These are phyloP conservation scores for Pichia insulana DNA, from an alignment of 805 yeast genomes.

Conservation along the genomic window DNA sequence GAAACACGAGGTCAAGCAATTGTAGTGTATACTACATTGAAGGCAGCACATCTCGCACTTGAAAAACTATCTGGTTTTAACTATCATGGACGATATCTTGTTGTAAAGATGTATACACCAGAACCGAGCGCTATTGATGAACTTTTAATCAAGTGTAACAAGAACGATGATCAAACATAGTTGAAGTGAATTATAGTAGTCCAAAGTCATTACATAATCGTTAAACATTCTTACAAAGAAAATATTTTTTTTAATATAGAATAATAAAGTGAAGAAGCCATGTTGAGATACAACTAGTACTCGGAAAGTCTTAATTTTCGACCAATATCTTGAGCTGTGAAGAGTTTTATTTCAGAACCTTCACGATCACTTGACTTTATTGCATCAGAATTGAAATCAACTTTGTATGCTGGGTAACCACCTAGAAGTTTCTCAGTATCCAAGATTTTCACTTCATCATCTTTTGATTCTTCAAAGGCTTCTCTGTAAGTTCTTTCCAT, in stretches of 20 bases:
- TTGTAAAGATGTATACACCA: conserved; percentile 39
- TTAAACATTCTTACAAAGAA: not conserved
- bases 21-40: conserved; percentile 41
- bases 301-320: conserved; percentile 57
- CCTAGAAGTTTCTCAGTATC: conserved; percentile 44
- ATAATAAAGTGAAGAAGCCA: not conserved
- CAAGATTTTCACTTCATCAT: conserved; percentile 16
- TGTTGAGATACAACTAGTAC: conserved; percentile 28
- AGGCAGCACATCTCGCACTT: conserved; percentile 41
- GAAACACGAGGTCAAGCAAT: conserved; percentile 45
- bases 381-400: conserved; percentile 42
- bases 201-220: no score
- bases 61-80: conserved; percentile 54
- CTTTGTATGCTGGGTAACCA: conserved; percentile 82
- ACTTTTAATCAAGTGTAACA: conserved; percentile 7
- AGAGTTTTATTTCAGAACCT: conserved; percentile 9
- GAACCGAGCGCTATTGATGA: conserved; percentile 29
- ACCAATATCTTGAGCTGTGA: conserved; percentile 45
- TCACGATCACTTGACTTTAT: conserved; percentile 44
- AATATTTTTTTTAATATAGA: not conserved
- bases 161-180: conserved; percentile 7
- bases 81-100: conserved; percentile 49
- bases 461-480: conserved; percentile 11
- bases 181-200: not conserved
- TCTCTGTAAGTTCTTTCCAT: conserved; percentile 42